Percentiles rank a stretch among this genome's conserved stretches.
Conservation (phyloP, 768 basidiomycete species). For the Roridomyces roridus region DNA sequence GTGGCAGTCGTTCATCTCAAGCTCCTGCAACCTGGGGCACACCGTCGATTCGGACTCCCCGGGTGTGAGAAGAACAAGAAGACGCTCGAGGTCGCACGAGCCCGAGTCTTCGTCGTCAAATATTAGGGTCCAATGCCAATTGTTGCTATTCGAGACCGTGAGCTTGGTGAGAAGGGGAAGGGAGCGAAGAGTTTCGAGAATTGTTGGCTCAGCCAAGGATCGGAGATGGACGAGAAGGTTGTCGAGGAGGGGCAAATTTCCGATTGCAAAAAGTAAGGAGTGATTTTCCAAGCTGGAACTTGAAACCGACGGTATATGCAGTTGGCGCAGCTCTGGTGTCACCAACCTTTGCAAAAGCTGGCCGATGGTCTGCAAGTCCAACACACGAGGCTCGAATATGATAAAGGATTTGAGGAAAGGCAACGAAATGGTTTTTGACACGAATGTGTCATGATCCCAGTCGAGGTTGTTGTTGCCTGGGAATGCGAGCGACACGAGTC, state of each 20-base stretch:
- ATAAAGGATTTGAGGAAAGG: constrained; percentile 1
- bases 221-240: not conserved
- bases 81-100: too few species aligned
- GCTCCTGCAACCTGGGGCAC: not conserved
- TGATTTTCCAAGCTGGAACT: not conserved
- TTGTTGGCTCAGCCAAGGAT: not conserved
- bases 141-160: not conserved
- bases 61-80: not conserved
- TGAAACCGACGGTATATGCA: not conserved
- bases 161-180: not conserved
- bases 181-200: not conserved
- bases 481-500: constrained; percentile 1
- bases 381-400: not conserved
- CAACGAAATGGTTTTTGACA: not conserved
- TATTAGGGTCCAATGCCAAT: too few species aligned
- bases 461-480: too few species aligned
- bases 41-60: not conserved
- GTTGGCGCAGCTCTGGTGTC: not conserved
- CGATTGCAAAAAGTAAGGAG: not conserved
- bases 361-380: not conserved
- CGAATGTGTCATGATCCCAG: too few species aligned
- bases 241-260: not conserved
- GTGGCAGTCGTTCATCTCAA: not conserved
- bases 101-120: too few species aligned
- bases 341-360: not conserved